These are phyloP conservation scores for Penicillium roqueforti DNA, from an alignment of 495 filamentous ascomycete genomes.

Conservation along the genomic window DNA sequence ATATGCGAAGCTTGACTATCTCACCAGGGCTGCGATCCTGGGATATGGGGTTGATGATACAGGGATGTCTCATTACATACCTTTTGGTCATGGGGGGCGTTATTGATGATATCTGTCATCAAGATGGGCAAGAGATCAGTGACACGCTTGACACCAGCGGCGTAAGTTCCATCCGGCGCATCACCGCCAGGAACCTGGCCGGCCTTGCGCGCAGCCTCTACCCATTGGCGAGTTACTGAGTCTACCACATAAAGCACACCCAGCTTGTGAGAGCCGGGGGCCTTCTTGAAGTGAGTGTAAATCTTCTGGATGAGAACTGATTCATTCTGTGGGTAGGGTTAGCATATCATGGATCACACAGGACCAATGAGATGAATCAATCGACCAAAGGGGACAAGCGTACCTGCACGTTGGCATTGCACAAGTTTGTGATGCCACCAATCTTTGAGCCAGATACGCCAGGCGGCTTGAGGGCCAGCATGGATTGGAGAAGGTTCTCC, in stretches of 20 bases:
- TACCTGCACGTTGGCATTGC: constrained; percentile 92
- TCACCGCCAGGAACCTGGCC: constrained; percentile 73
- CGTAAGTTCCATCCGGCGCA: constrained; percentile 85
- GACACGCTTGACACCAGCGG: constrained; percentile 93
- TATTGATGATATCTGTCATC: constrained; percentile 92
- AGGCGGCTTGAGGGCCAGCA: constrained; percentile 86
- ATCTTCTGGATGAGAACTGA: constrained; percentile 93
- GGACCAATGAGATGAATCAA: constrained; percentile 3
- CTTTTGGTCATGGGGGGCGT: constrained; percentile 94
- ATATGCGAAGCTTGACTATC: constrained; percentile 15
- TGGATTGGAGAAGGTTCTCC: constrained; percentile 82
- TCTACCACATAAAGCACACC: constrained; percentile 99
- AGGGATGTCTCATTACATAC: constrained; percentile 62
- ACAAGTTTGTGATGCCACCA: constrained; percentile 74
- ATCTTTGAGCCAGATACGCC: constrained; percentile 93
- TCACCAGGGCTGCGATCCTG: not conserved
- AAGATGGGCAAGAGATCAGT: constrained; percentile 86
- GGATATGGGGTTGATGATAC: constrained; percentile 14
- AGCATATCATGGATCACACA: constrained; percentile 18
- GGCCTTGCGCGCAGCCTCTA: constrained; percentile 85
- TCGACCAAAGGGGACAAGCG: constrained; percentile 27
- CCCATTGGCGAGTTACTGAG: constrained; percentile 97
- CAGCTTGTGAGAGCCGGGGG: constrained; percentile 91
- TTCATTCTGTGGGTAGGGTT: constrained; percentile 69
- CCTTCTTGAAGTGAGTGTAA: constrained; percentile 95